Percentiles rank a stretch among this genome's conserved stretches.
phyloP scores from a whole-genome alignment of 768 basidiomycete genomes.

The Suillus paluster region DNA sequence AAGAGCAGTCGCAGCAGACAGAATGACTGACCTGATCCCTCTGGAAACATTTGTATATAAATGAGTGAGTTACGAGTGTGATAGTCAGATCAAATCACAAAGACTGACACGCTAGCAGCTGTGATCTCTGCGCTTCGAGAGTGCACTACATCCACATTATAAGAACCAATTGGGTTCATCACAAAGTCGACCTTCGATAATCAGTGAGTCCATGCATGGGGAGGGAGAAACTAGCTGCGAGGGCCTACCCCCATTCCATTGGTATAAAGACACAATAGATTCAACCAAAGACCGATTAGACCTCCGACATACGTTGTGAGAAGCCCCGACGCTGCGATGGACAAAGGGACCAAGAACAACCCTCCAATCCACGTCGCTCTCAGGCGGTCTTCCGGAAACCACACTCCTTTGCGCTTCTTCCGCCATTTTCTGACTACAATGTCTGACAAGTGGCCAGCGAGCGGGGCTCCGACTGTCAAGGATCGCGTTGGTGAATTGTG shows the following conservation, averaged over 20 bases:
- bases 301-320: conserved; percentile 51
- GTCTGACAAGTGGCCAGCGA: conserved; percentile 62
- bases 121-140: conserved; percentile 60
- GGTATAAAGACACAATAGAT: conserved; percentile 55
- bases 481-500: not conserved
- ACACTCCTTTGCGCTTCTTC: conserved; percentile 49
- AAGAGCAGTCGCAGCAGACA: conserved; percentile 46
- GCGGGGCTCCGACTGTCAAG: conserved; percentile 59
- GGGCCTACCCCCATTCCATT: conserved; percentile 61
- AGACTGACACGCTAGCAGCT: conserved; percentile 40
- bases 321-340: conserved; percentile 50
- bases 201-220: not conserved
- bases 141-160: conserved; percentile 60
- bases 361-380: conserved; percentile 50
- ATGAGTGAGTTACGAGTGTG: conserved; percentile 31
- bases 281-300: conserved; percentile 47
- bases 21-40: conserved; percentile 49
- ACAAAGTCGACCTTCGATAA: conserved; percentile 51
- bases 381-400: conserved; percentile 68
- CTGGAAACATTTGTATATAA: conserved; percentile 30
- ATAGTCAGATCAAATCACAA: not conserved
- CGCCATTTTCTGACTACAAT: conserved; percentile 49
- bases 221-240: not conserved
- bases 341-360: conserved; percentile 50
- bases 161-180: conserved; percentile 56